phyloP scores from a whole-genome alignment of 2,329 filamentous ascomycete genomes.

The Drechslerella coelobrocha region DNA sequence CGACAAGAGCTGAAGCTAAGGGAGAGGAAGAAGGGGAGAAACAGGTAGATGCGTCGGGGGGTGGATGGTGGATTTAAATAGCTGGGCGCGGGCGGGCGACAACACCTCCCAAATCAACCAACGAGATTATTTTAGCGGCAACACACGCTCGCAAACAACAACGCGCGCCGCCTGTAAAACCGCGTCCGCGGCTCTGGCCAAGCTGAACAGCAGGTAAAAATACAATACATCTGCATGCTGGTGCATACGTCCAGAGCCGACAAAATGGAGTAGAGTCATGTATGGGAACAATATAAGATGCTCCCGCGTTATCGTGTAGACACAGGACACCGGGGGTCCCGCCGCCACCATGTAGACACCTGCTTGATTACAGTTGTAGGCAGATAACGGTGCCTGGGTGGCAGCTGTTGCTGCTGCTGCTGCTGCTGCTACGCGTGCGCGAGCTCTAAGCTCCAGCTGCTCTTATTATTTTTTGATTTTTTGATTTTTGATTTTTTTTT shows the following conservation, averaged over 20 bases:
- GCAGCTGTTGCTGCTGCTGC: not conserved
- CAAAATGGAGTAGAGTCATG: no score
- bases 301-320: no score
- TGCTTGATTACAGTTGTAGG: not conserved
- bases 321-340: not conserved
- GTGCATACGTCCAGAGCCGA: not conserved
- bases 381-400: not conserved
- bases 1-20: constrained; percentile 38
- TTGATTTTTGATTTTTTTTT: constrained; percentile 1
- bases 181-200: no score
- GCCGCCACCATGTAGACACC: not conserved
- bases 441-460: no score
- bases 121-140: constrained; percentile 17
- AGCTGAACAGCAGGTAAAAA: not conserved
- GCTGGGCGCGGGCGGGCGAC: constrained; percentile 38
- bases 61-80: constrained; percentile 45
- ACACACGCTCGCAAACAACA: constrained; percentile 37
- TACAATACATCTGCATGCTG: not conserved
- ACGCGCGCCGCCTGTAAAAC: no score
- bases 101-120: constrained; percentile 42
- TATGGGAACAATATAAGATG: no score
- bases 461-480: not conserved
- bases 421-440: not conserved
- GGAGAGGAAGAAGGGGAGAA: constrained; percentile 53
- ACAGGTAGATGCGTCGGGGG: constrained; percentile 55